Base-by-base conservation (phyloP, 139 green algal species). In the Nannochloris sp. region DNA sequence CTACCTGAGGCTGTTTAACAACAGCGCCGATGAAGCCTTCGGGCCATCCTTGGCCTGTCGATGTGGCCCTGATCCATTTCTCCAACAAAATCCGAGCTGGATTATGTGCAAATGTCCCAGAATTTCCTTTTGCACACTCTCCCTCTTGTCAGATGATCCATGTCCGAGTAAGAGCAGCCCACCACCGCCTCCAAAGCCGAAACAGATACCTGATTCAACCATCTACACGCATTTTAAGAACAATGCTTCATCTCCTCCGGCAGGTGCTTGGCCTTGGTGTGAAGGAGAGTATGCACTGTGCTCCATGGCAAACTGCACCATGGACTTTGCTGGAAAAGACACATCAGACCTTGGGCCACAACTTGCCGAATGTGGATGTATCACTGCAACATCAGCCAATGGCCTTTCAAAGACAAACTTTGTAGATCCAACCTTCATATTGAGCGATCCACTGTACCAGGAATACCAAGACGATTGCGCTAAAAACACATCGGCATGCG, bases 321-420 rank as follows among this genome's bases (percentile, higher is more conserved):
- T 63, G 14, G 25, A 65, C 23, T 68, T 61, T 46, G 23, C 25
- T 5, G 44, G 44, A 14, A 48, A 62, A 33, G 12, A 29, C 6
- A 23, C 43, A 30, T 45, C 25, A 16, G 30, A 33, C 36, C 36
- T 68, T 17, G 46, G 46, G 17, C 17, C 17, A 10, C 43, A 17
- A 16, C 62, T 68, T 43, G 62, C 44, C 6, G 62, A 36, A 29
- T 68, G 62, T 29, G 62, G 62, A 44, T 68, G 62, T 44, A 62
- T 68, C 14, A 36, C 46, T 4, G 25, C 25, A 30, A 64, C 46
- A 16, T 16, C 14, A 16, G 14, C 20, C 8, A 68, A 68, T 59
- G 62, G 62, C 10, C 62, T 68, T 16, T 14, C 51, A n/a, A 20
- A 25, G 12, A 45, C 33, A 44, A 45, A 16, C 17, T 31, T 58